Base-by-base conservation (phyloP, 2,329 filamentous ascomycete genomes). In the Huntiella decipiens region DNA sequence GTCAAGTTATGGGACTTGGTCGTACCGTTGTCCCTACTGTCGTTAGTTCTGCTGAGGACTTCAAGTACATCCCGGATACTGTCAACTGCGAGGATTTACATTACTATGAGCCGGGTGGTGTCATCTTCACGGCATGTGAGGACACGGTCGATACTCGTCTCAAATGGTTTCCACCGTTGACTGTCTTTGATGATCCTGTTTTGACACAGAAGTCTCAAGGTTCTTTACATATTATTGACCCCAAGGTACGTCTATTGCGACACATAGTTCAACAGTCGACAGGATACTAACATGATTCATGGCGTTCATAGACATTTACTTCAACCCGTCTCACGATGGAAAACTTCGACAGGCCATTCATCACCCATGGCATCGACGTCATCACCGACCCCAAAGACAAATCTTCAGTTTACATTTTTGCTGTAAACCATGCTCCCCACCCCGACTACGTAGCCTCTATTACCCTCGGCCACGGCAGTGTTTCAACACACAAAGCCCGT, bases 341-440 rank as follows among this genome's bases (percentile, higher is more conserved):
- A 5, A 64, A 67, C 45, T 78, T 77, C 51, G 49, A 64, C 1
- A 63, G 63, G 0, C 62, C 71, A 0, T 75, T 77, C 43, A 54
- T 70, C 4, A 74, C 74, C 0, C 74, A 79, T 51, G 74, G 74
- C 1, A 73, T 79, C 50, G 72, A 74, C 48, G 61, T 79, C 5
- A 63, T 74, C n/a, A 55, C 61, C 3, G 71, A 76, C 50, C 65
- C 64, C 0, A 53, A 63, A 2, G 53, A 53, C 2, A 33, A 57
- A 2, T 54, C 61, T 1, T 58, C 68, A 0, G 67, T 78, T 4
- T 78, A 74, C 52, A 70, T 79, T 39, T 73, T 72, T 45, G 73
- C 70, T 0, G 56, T 79, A 43, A 79, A 79, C 51, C 75, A 79
- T 46, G 52, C 69, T 1, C 67, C 73, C 0, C 68, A 74, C 47